Conservation (phyloP, 2,329 filamentous ascomycete species). For the Lachnellula arida region DNA sequence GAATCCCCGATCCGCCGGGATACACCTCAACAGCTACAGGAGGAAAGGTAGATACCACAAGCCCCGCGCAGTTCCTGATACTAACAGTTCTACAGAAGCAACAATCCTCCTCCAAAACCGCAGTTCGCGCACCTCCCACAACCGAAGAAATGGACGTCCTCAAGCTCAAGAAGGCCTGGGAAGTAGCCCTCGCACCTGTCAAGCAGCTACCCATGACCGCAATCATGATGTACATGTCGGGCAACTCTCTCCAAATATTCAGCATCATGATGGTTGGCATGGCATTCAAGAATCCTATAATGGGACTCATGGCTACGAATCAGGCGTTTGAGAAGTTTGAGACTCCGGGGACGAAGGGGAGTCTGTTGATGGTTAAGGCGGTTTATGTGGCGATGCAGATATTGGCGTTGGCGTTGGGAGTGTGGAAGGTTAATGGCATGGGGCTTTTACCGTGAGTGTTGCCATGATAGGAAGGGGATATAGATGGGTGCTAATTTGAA, state of each 20-base stretch:
- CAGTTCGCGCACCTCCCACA: constrained; percentile 61
- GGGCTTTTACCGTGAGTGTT: constrained; percentile 77
- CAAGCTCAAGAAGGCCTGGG: constrained; percentile 98
- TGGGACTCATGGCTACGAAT: constrained; percentile 77
- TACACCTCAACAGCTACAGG: constrained; percentile 53
- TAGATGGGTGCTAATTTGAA: constrained; percentile 26
- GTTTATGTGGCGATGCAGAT: constrained; percentile 87
- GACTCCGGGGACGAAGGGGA: constrained; percentile 67
- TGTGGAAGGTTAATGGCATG: constrained; percentile 98
- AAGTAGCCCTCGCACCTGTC: constrained; percentile 86
- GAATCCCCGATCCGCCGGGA: constrained; percentile 81
- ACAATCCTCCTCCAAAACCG: constrained; percentile 35
- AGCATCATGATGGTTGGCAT: constrained; percentile 99
- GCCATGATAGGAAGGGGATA: not conserved
- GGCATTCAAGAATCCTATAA: constrained; percentile 94
- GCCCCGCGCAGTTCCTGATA: not conserved
- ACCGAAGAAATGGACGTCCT: constrained; percentile 87
- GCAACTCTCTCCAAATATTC: constrained; percentile 97
- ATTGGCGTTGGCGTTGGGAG: constrained; percentile 73
- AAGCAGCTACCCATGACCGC: constrained; percentile 97
- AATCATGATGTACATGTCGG: constrained; percentile 99
- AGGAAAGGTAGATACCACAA: constrained; percentile 48
- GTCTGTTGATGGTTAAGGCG: constrained; percentile 78
- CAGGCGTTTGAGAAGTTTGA: constrained; percentile 89
- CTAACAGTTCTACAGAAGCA: constrained; percentile 33